These are phyloP conservation scores for Ascochyta koolunga DNA, from an alignment of 2,329 filamentous ascomycete species.

Conservation along the genomic window DNA sequence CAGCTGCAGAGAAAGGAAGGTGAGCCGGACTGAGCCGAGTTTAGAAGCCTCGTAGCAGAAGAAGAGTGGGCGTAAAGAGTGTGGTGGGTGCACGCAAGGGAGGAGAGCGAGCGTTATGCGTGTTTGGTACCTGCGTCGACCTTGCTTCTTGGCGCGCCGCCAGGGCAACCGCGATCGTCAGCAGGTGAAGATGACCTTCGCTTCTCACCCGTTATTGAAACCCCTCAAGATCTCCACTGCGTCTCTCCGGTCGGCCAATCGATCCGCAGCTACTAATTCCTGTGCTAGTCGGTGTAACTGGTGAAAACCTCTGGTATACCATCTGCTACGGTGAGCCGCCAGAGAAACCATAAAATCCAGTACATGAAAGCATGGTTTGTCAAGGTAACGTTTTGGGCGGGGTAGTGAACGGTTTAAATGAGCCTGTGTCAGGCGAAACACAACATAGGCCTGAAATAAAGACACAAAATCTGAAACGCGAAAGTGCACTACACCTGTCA, in stretches of 20 bases:
- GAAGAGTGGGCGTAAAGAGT: constrained; percentile 26
- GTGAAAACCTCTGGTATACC: neutral
- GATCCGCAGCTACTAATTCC: neutral
- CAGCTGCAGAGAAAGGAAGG: constrained; percentile 29
- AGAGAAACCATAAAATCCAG: neutral
- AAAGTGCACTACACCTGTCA: constrained; percentile 18
- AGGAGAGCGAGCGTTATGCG: constrained; percentile 15
- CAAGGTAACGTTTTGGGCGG: constrained; percentile 2
- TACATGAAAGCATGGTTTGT: constrained; percentile 10
- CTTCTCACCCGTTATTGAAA: neutral
- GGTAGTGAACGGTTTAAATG: constrained; percentile 20
- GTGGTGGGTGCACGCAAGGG: constrained; percentile 25
- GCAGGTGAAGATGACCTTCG: constrained; percentile 10
- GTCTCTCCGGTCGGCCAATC: neutral
- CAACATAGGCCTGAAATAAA: constrained; percentile 21
- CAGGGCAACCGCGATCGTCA: constrained; percentile 20
- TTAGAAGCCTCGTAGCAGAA: constrained; percentile 22
- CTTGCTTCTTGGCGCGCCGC: constrained; percentile 21
- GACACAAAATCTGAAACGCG: constrained; percentile 29
- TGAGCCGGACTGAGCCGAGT: constrained; percentile 24
- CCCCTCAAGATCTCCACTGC: neutral
- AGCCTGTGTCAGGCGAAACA: constrained; percentile 27
- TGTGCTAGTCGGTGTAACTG: neutral
- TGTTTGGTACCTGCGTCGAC: constrained; percentile 19
- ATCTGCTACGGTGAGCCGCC: neutral